Evolutionary conservation across 2,329 filamentous ascomycete genomes (phyloP), one percentile per base, ranked within the genome.

Genomic region (Pseudopithomyces maydicus): DNA sequence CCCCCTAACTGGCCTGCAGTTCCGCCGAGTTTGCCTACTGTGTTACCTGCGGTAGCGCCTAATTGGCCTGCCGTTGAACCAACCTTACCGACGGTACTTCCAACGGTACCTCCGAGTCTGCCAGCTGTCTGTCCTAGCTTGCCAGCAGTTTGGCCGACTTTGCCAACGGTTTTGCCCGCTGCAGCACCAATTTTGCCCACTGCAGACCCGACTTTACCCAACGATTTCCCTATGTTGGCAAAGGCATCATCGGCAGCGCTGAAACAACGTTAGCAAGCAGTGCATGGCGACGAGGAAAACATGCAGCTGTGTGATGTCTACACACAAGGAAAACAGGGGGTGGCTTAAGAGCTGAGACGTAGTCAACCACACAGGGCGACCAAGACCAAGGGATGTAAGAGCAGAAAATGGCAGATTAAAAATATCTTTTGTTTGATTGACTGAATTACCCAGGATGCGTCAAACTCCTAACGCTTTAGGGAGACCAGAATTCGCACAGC

Each of bases 181-280:
- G 45, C 22, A n/a, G 41, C 41, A 23, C 45, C 45, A 3, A 48
- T 11, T 17, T 38, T 48, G 11, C 45, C 45, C 2, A 33, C 44
- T 1, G 45, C 45, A 35, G 33, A 38, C 3, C 45, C 19, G 3
- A 48, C 45, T 20, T 36, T 48, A 11, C 45, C 45, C 12, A 50
- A 11, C 20, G 33, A 19, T n/a, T 50, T 50, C 14, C 47, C 47
- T 17, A 50, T 50, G 22, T 50, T 50, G n/a, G 35, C 47, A 12
- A 50, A 50, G 35, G 47, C 47, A 20, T 50, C 47, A 15, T 50
- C 47, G 26, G 47, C 35, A 20, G 47, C 47, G 35, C 47, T 50
- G 47, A 19, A 10, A 1, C 11, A 12, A 7, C 14, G 47, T 50
- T 39, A 50, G 35, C 47, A 38, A 8, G 14, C 33, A 38, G 17